Conservation (phyloP, 108 stramenopile genomes). For the Discostella stelligeroides region DNA sequence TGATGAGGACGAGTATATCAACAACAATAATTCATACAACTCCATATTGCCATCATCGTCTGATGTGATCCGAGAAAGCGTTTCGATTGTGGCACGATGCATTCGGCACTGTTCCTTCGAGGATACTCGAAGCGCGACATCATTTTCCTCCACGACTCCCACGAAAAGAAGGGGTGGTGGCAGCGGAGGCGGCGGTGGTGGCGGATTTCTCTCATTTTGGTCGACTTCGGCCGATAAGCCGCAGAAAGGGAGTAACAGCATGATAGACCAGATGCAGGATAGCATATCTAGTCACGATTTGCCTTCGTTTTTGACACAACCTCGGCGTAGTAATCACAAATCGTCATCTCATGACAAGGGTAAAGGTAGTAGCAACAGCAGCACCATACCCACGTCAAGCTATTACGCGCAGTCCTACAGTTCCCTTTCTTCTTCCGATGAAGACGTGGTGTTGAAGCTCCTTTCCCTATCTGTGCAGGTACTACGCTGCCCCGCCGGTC, state of each 20-base stretch:
- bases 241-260: not conserved
- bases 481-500: conserved; percentile 60
- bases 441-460: conserved; percentile 79
- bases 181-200: conserved; percentile 4
- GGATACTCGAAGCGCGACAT: conserved; percentile 17
- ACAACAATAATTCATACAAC: not conserved
- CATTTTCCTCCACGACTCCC: conserved; percentile 1
- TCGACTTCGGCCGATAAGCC: conserved; percentile 19
- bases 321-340: conserved; percentile 14
- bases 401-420: not conserved
- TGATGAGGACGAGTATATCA: not conserved
- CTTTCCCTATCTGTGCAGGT: conserved; percentile 73
- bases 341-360: too few species aligned
- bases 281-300: conserved; percentile 8
- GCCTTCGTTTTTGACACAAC: conserved; percentile 33
- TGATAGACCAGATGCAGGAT: not conserved
- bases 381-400: not conserved
- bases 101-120: conserved; percentile 73
- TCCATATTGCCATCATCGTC: conserved; percentile 15
- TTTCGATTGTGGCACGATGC: conserved; percentile 64
- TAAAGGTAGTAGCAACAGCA: not conserved
- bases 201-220: conserved; percentile 26
- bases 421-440: conserved; percentile 38
- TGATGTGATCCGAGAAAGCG: conserved; percentile 43
- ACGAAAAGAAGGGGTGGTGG: not conserved